Evolutionary conservation across 1,284 basidiomycete genomes (phyloP).

Genomic region (Coniferiporia sulphurascens): DNA sequence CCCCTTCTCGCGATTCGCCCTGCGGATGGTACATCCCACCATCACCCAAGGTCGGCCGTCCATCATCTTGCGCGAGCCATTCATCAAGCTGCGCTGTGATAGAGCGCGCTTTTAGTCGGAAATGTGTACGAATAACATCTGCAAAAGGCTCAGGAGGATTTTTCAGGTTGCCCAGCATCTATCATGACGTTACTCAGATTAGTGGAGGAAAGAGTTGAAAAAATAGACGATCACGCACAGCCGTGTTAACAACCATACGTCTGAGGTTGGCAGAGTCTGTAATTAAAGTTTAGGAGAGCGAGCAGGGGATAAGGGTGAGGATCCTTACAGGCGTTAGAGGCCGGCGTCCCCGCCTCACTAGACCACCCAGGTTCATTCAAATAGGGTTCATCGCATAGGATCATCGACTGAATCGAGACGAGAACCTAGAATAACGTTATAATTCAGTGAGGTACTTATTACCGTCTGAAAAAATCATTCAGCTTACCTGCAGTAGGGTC

Average conservation of each 20-base stretch:
- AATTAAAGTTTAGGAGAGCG: conserved; percentile 13
- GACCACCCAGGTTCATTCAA: conserved; percentile 90
- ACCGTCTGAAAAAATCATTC: background rate
- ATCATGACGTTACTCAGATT: conserved; percentile 9
- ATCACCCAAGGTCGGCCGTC: conserved; percentile 47
- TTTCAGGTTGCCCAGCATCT: conserved; percentile 85
- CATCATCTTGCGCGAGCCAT: conserved; percentile 74
- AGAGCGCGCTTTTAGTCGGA: conserved; percentile 73
- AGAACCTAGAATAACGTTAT: conserved; percentile 51
- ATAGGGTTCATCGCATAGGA: conserved; percentile 85
- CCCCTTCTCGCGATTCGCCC: conserved; percentile 19
- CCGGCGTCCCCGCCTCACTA: conserved; percentile 58
- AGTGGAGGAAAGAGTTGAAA: background rate
- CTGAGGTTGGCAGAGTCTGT: conserved; percentile 82
- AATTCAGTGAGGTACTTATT: conserved; percentile 9
- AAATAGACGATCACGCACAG: conserved; percentile 43
- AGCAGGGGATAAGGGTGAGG: background rate
- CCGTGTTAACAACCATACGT: conserved; percentile 82
- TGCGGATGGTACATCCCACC: conserved; percentile 37
- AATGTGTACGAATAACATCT: conserved; percentile 84
- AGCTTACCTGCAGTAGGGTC: conserved; percentile 69
- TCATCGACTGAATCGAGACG: conserved; percentile 93
- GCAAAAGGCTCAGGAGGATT: conserved; percentile 77
- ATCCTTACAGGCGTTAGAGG: conserved; percentile 61
- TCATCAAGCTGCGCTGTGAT: conserved; percentile 73